Conservation (phyloP, 2,329 filamentous ascomycete genomes). For the Alternaria tenuissima region DNA sequence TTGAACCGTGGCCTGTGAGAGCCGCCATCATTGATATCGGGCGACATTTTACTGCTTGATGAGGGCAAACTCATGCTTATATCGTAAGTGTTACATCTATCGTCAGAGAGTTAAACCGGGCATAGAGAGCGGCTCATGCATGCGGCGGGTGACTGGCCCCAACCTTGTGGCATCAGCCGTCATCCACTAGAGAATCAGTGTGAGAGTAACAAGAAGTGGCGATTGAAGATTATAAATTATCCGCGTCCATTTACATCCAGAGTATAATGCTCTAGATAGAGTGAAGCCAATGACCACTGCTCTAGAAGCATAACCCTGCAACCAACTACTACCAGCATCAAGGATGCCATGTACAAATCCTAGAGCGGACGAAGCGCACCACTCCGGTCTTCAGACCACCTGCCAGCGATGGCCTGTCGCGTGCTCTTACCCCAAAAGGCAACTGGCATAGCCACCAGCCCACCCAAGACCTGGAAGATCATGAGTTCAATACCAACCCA, state of each 20-base stretch:
- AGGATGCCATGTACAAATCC: not conserved
- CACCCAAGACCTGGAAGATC: conserved; percentile 44
- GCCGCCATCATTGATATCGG: not conserved
- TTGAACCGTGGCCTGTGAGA: not conserved
- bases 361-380: conserved; percentile 39
- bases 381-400: conserved; percentile 36
- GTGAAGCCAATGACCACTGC: not conserved
- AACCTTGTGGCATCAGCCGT: no score
- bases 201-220: not conserved
- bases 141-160: no score
- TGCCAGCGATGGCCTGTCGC: conserved; percentile 38
- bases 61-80: not conserved
- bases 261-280: not conserved
- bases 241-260: not conserved
- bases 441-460: conserved; percentile 37
- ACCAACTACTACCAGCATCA: not conserved
- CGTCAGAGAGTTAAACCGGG: no score
- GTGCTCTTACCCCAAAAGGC: conserved; percentile 43
- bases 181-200: no score
- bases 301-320: not conserved
- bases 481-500: conserved; percentile 46
- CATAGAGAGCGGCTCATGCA: no score
- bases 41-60: not conserved
- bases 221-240: not conserved
- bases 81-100: no score